Percentiles rank a stretch among this genome's conserved stretches.
These are phyloP conservation scores for Penicillium sp. DNA, from an alignment of 2,329 filamentous ascomycete genomes.

Conservation along the genomic window DNA sequence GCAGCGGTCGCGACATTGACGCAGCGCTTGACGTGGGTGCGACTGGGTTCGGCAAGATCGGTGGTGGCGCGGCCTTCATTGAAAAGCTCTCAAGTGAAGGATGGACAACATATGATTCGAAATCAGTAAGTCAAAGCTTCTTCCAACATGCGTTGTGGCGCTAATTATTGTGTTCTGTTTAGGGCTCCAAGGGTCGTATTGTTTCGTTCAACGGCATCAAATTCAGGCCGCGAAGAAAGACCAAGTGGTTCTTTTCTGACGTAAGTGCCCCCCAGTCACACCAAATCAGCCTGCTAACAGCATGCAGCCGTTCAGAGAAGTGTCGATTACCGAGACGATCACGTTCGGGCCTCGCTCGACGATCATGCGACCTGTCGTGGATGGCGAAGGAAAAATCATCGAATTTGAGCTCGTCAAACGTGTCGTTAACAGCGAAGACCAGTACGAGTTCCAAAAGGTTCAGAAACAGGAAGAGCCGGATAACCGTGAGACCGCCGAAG, in stretches of 20 bases:
- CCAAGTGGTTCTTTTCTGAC: not conserved
- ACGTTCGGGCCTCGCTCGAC: not conserved
- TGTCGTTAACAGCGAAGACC: not conserved
- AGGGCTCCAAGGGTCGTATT: not conserved
- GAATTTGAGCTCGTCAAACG: not conserved
- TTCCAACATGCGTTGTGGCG: too few species aligned
- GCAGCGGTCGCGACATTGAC: not conserved
- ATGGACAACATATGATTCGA: not conserved
- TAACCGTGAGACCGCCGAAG: not conserved
- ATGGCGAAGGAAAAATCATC: not conserved
- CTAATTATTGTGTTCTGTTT: too few species aligned
- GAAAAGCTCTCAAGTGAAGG: not conserved
- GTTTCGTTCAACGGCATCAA: not conserved
- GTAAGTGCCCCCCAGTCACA: not conserved
- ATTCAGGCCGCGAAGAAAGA: not conserved
- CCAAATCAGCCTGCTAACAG: too few species aligned
- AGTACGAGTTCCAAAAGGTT: not conserved
- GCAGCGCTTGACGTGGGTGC: not conserved
- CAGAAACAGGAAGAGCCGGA: not conserved
- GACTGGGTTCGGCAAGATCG: not conserved
- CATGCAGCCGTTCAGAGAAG: too few species aligned
- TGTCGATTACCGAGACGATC: too few species aligned
- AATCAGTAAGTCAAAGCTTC: not conserved
- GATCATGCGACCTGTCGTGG: not conserved
- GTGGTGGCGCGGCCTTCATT: not conserved